Conservation (phyloP, 345 rosid species). For the Kandelia obovata region DNA sequence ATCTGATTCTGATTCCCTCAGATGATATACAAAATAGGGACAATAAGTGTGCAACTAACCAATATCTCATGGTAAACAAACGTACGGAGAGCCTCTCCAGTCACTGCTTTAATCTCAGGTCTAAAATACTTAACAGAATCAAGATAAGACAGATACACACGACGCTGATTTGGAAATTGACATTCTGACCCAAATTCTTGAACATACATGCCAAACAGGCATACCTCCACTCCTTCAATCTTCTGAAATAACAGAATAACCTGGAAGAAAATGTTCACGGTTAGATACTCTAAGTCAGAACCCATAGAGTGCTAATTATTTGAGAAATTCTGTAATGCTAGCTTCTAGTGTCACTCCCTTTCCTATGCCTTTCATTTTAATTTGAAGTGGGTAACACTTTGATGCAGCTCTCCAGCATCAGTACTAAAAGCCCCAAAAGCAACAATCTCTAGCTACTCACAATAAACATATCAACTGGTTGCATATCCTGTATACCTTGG, state of each 20-base stretch:
- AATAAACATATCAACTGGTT: not conserved
- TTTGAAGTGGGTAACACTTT: too few relatives aligned
- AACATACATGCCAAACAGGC: conserved; percentile 97
- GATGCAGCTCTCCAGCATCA: too few relatives aligned
- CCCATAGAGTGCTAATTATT: not conserved
- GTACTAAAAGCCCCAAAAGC: not conserved
- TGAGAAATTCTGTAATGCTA: not conserved
- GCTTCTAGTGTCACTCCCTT: not conserved
- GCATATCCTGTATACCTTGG: conserved; percentile 54
- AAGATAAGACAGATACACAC: conserved; percentile 93
- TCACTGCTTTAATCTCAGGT: conserved; percentile 83
- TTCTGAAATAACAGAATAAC: conserved; percentile 91
- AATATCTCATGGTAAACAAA: conserved; percentile 97
- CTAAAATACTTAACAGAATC: conserved; percentile 98
- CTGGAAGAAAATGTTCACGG: conserved; percentile 42
- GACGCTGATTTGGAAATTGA: conserved; percentile 89
- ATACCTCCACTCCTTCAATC: conserved; percentile 99
- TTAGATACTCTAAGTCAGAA: conserved; percentile 3
- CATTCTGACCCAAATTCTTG: conserved; percentile 99
- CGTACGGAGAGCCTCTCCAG: conserved; percentile 97
- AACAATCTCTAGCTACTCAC: not conserved
- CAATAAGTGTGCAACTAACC: conserved; percentile 33
- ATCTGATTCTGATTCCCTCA: not conserved
- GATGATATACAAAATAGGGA: conserved; percentile 1
- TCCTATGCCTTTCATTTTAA: too few relatives aligned